phyloP scores from a whole-genome alignment of 2,329 filamentous ascomycete genomes.

The Dactylellina sp. region DNA sequence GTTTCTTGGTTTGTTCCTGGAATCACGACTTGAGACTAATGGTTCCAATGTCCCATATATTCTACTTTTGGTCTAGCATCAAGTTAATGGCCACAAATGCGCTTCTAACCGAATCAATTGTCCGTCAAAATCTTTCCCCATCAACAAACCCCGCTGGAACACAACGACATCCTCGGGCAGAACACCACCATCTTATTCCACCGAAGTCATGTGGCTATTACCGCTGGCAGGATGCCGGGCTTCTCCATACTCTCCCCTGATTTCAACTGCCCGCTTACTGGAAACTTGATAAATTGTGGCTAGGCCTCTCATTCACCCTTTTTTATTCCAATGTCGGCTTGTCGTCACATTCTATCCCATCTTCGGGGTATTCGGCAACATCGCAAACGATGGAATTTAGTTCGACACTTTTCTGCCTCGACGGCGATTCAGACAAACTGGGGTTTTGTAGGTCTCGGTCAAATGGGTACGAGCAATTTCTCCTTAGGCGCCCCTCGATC shows the following conservation, averaged over 20 bases:
- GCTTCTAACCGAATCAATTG: conserved; percentile 7
- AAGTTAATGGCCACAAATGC: conserved; percentile 27
- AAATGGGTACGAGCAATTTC: conserved; percentile 68
- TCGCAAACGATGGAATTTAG: conserved; percentile 11
- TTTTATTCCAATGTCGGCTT: conserved; percentile 21
- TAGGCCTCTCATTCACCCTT: background rate
- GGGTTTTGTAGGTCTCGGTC: conserved; percentile 72
- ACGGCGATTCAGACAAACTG: conserved; percentile 67
- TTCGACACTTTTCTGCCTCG: conserved; percentile 66
- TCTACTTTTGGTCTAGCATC: conserved; percentile 8
- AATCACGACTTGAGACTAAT: too few relatives aligned
- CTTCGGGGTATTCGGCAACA: conserved; percentile 10
- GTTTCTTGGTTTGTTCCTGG: too few relatives aligned
- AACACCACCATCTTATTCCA: conserved; percentile 12
- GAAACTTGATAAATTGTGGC: background rate
- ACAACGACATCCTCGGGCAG: conserved; percentile 47
- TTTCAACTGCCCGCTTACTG: background rate
- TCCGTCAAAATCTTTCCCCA: conserved; percentile 19
- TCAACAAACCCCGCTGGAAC: conserved; percentile 30
- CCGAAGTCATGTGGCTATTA: conserved; percentile 35
- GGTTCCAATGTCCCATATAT: too few relatives aligned
- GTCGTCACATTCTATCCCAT: conserved; percentile 14
- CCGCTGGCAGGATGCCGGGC: conserved; percentile 10
- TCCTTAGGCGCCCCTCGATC: conserved; percentile 32
- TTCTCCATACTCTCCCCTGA: conserved; percentile 10